Conservation (phyloP, 768 basidiomycete species). For the Suillus cothurnatus region DNA sequence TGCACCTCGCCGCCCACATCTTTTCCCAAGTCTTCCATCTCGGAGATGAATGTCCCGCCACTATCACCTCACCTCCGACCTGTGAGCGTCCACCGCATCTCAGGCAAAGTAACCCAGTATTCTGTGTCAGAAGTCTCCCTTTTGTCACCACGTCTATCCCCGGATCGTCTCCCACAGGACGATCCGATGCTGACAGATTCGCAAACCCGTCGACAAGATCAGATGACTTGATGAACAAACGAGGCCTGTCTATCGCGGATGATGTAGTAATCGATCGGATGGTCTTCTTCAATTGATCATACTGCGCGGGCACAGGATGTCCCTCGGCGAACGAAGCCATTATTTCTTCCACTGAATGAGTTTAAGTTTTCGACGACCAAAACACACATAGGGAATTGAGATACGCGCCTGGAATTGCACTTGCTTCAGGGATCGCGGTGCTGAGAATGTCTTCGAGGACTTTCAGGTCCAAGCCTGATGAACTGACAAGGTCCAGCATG, state of each 20-base stretch:
- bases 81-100: conserved; percentile 66
- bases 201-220: conserved; percentile 70
- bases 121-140: conserved; percentile 45
- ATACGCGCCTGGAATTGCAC: conserved; percentile 23
- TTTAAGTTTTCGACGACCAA: conserved; percentile 9
- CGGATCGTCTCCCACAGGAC: conserved; percentile 40
- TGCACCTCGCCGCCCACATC: conserved; percentile 58
- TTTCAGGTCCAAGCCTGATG: conserved; percentile 63
- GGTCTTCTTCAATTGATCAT: conserved; percentile 42
- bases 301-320: conserved; percentile 51
- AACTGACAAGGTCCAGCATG: conserved; percentile 62
- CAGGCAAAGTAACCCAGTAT: conserved; percentile 48
- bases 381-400: neutral
- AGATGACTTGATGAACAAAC: conserved; percentile 68
- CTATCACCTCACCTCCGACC: conserved; percentile 34
- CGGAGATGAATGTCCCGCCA: conserved; percentile 37
- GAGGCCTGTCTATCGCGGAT: conserved; percentile 60
- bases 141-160: conserved; percentile 67
- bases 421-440: conserved; percentile 31
- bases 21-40: conserved; percentile 67
- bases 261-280: conserved; percentile 50
- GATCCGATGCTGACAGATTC: conserved; percentile 41
- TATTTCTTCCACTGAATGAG: conserved; percentile 48
- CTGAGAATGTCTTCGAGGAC: conserved; percentile 52
- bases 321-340: conserved; percentile 61